phyloP scores from a whole-genome alignment of 148 eudicot genomes.

The Nepenthes gracilis region DNA sequence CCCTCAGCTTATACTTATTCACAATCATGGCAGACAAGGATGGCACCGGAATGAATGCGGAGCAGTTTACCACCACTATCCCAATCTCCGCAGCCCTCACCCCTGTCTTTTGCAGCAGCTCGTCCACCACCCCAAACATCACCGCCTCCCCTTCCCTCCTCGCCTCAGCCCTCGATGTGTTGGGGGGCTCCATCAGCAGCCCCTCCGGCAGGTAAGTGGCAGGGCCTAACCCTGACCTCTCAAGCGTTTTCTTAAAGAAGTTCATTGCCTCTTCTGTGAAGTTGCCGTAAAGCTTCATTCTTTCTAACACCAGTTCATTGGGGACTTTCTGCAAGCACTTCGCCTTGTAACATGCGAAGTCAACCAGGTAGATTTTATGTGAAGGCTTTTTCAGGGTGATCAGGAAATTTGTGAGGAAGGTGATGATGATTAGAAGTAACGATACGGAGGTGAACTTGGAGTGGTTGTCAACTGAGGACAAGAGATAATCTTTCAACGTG shows the following conservation, averaged over 20 bases:
- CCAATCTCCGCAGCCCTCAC: conserved; percentile 10
- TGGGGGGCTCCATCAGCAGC: neutral
- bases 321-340: conserved; percentile 3
- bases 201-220: conserved; percentile 12
- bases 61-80: neutral
- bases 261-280: neutral
- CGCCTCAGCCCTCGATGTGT: conserved; percentile 6
- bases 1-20: conserved; percentile 2
- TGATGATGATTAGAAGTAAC: neutral
- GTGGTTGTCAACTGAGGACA: too few species aligned
- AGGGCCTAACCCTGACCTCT: conserved; percentile 14
- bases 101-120: conserved; percentile 13
- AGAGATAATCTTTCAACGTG: too few species aligned
- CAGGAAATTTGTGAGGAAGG: neutral
- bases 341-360: conserved; percentile 18
- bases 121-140: conserved; percentile 19
- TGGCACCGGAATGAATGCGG: conserved; percentile 5
- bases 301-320: conserved; percentile 3
- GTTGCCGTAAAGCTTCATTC: neutral
- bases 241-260: conserved; percentile 5
- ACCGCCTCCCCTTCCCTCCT: conserved; percentile 13
- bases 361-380: conserved; percentile 6
- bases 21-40: conserved; percentile 16
- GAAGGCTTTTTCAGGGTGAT: neutral
- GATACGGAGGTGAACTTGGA: too few species aligned